phyloP scores from a whole-genome alignment of 495 filamentous ascomycete genomes.

The Jackrogersella minutella region DNA sequence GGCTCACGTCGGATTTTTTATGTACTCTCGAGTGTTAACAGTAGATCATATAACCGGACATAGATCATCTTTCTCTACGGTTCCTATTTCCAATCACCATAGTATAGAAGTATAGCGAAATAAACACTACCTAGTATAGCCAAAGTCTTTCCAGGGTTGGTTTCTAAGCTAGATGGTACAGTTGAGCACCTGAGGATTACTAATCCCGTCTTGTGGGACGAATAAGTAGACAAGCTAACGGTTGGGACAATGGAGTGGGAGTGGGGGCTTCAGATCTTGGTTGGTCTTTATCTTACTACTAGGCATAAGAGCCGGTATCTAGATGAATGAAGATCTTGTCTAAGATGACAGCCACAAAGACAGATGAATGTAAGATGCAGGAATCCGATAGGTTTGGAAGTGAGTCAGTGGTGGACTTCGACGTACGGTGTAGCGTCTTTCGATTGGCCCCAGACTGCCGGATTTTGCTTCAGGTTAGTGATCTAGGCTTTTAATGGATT shows the following conservation, averaged over 20 bases:
- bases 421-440: neutral
- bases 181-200: neutral
- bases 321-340: neutral
- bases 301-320: neutral
- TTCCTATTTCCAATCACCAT: constrained; percentile 7
- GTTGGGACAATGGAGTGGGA: neutral
- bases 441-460: constrained; percentile 6
- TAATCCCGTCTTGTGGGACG: neutral
- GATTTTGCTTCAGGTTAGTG: constrained; percentile 15
- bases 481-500: constrained; percentile 14
- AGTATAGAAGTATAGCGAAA: neutral
- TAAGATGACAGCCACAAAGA: neutral
- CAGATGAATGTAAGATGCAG: neutral
- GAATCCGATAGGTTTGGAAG: neutral
- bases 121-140: neutral
- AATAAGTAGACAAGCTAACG: neutral
- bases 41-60: constrained; percentile 10
- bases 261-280: neutral
- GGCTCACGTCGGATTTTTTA: constrained; percentile 13
- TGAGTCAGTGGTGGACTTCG: constrained; percentile 6
- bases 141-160: neutral
- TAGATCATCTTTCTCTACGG: constrained; percentile 7
- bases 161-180: neutral
- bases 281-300: neutral
- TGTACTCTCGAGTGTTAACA: neutral